Evolutionary conservation across 495 filamentous ascomycete species (phyloP), one percentile per base, ranked within the genome.

Genomic region (Schizothecium vesticola): DNA sequence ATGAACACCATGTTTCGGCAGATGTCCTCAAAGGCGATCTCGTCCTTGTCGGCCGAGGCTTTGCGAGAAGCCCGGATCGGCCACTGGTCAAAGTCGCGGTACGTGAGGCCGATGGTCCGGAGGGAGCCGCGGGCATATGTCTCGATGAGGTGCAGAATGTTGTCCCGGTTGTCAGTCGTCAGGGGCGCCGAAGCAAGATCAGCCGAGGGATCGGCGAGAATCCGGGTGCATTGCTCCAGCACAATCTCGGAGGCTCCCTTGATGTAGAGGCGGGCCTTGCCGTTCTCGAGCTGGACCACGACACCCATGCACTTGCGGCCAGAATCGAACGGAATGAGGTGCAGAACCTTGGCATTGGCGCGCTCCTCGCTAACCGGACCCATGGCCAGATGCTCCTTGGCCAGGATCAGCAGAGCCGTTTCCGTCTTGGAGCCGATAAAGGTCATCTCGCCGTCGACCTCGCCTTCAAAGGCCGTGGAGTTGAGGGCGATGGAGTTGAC

Each of bases 361-460:
- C 92, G 84, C 68, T 88, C 86, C 70, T 92, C 87, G 66, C 81
- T 83, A 1, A 93, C 82, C 0, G 88, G 85, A 2, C 86, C 87
- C 87, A 96, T 91, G 11, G 85, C 91, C n/a, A 96, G 82, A 71
- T 89, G 81, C 56, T 92, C 90, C 65, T 86, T 85, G 19, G 92
- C 92, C 69, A 93, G 90, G 23, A 84, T 84, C 19, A 96, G 81
- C 51, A 97, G 82, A 1, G 93, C 91, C 7, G 92, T 94, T 73
- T 97, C 93, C 0, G 93, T 97, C 81, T 96, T 97, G 6, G 93
- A 96, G 62, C 93, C 93, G 66, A 96, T 87, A 69, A 94, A 97
- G 0, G 86, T 85, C 12, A 85, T 80, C 0, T 86, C 86, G 0
- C 91, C 91, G 55, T 92, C 88, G 33, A 86, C 84, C 33, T 94